Conservation (phyloP, 83 land plant genomes). For the Isoetes engelmannii region DNA sequence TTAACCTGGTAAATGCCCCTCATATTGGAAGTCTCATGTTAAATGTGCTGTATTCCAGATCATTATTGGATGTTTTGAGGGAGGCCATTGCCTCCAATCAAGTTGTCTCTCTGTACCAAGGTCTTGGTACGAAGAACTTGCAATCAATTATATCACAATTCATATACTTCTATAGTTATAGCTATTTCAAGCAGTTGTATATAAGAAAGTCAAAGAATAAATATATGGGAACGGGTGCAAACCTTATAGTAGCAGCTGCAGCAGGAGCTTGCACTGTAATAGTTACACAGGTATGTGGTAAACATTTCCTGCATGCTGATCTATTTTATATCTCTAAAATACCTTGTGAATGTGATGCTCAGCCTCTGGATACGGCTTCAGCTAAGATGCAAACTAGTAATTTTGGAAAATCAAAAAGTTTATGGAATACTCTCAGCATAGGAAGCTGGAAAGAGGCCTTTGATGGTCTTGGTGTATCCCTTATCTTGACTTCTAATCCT, state of each 20-base stretch:
- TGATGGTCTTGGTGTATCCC: constrained; percentile 86
- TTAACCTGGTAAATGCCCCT: no score
- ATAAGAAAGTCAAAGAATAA: constrained; percentile 42
- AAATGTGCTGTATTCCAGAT: constrained; percentile 28
- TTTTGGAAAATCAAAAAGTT: constrained; percentile 80
- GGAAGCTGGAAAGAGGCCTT: constrained; percentile 71
- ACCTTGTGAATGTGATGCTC: neutral
- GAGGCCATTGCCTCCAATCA: constrained; percentile 61
- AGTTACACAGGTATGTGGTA: constrained; percentile 47
- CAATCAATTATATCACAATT: constrained; percentile 85
- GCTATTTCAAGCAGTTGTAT: constrained; percentile 72
- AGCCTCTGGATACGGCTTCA: constrained; percentile 95
- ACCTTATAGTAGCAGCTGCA: constrained; percentile 75
- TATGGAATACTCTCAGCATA: constrained; percentile 60
- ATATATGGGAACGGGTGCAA: constrained; percentile 64
- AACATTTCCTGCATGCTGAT: neutral
- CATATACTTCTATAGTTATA: constrained; percentile 88
- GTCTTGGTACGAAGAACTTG: constrained; percentile 82
- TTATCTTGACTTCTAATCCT: constrained; percentile 77
- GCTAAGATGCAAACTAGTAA: constrained; percentile 92
- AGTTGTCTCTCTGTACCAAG: constrained; percentile 75
- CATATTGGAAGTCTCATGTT: no score
- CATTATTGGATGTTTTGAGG: constrained; percentile 65
- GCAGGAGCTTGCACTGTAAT: constrained; percentile 84
- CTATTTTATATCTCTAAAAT: neutral